Evolutionary conservation across 768 basidiomycete species (phyloP), one percentile per base, ranked within the genome.

Genomic region (Pulveroboletus sp.): DNA sequence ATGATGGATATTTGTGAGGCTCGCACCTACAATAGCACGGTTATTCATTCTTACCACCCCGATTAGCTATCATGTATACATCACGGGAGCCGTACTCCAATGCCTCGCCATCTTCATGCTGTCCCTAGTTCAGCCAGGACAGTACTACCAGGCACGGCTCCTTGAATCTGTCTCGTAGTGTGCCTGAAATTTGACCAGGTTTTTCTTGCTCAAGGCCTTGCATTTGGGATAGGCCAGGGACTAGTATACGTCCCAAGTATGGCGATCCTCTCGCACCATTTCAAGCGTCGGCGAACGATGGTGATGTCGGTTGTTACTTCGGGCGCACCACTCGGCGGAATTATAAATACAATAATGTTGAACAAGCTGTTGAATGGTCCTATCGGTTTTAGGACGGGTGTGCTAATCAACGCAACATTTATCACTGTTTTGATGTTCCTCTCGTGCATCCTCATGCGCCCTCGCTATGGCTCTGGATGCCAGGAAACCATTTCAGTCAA

Each of bases 321-420:
- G 29, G 76, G 76, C 20, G 71, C 75, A 25, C 73, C 78, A 3
- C 59, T 82, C 5, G 83, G 85, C 6, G 79, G 77, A 6, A 66
- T 80, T 19, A 53, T 78, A 13, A 76, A 83, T 47, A 79, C 82
- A 0, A 80, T 84, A 51, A 76, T 84, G 71, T 66, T 87, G 23
- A 85, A 87, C 59, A 63, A 72, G 21, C 50, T 44, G 29, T 51
- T 43, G 46, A 75, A 74, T 46, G 72, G 75, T 4, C 55, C 65
- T 6, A 61, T 75, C 5, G 80, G 84, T 8, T 75, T 80, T 55
- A 64, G 54, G 9, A 65, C 50, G 33, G 70, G 72, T 29, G 70
- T 72, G 0, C 69, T 65, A 3, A 69, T 68, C 13, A 75, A 67
- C 46, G 76, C 72, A 2, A 61, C 60, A 20, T 58, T 80, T n/a